Base-by-base conservation (phyloP, 768 basidiomycete genomes). In the Rhodosporidiobolus sp. region DNA sequence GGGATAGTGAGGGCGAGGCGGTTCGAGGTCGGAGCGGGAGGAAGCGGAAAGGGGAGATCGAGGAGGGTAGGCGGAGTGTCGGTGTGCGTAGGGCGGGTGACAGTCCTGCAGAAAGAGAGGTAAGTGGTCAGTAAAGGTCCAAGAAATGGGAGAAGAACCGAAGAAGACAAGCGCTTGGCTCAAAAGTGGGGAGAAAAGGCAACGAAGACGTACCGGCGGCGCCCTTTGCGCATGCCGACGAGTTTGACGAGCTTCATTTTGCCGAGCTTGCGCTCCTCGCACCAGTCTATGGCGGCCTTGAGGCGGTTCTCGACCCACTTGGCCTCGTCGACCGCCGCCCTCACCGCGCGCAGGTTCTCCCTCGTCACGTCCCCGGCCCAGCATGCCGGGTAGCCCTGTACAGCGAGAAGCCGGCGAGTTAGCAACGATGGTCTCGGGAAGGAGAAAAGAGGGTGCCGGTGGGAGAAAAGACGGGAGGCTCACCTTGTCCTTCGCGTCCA, bases 31-130 rank as follows among this genome's bases (percentile, higher is more conserved):
- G 65, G 71, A 3, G 71, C 66, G 28, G 34, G 57, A 4, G 71
- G 71, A 54, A 72, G 56, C 0, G 71, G 71, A 43, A 50, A 67
- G n/a, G 71, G 71, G 11, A 72, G 56, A 52, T 72, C 71, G 52
- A 64, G 66, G 10, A 72, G 62, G 7, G 67, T 22, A 1, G 67
- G 66, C 8, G 71, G 71, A n/a, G 58, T 55, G 4, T 48, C 43
- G 49, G 49, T 24, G 46, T 72, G 62, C 3, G 71, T 53, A 2
- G 66, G 65, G 53, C 71, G 71, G 30, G 34, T 50, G 26, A 48
- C 48, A 38, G 61, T 10, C 2, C 65, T 72, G 70, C 19, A n/a
- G 14, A 1, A 45, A 3, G 35, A 22, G 1, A 17, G 17, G 3
- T 30, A 24, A 14, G 34, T 43, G 9, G 43, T 2, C 22, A 11